A percentile compares a stretch with the other conserved stretches of the same genome.
These are phyloP conservation scores for Nitzschia sp. DNA, from an alignment of 108 stramenopile genomes.

Conservation along the genomic window DNA sequence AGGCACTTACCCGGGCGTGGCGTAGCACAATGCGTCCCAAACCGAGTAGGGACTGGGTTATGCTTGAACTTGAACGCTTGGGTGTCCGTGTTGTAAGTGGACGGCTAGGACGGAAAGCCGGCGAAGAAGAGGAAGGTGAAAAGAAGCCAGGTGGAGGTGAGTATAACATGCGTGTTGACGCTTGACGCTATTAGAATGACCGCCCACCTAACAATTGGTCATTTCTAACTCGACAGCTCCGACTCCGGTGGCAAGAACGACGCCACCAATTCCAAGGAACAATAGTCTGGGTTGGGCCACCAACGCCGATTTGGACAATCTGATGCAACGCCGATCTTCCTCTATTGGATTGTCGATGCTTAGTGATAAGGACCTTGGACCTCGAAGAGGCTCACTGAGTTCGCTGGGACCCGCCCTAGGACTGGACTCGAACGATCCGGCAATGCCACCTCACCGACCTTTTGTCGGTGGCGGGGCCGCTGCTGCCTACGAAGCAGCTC, in stretches of 20 bases:
- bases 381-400: conserved; percentile 47
- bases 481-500: conserved; percentile 81
- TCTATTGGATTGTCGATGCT: conserved; percentile 59
- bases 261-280: not conserved
- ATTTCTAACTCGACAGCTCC: not conserved
- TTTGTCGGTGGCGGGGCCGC: conserved; percentile 77
- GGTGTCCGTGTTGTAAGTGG: conserved; percentile 86
- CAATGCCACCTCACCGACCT: conserved; percentile 67
- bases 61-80: conserved; percentile 83
- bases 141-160: conserved; percentile 7
- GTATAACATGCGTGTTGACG: not conserved
- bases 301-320: conserved; percentile 39
- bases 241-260: conserved; percentile 30
- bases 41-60: conserved; percentile 87
- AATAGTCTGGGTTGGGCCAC: conserved; percentile 50
- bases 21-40: conserved; percentile 89
- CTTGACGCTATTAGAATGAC: not conserved
- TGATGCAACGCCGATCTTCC: conserved; percentile 51
- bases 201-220: too few relatives aligned
- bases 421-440: conserved; percentile 30
- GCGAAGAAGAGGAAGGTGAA: conserved; percentile 57
- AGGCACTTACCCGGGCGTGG: conserved; percentile 87
- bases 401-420: conserved; percentile 41
- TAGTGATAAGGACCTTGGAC: conserved; percentile 38
- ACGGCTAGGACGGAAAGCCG: conserved; percentile 67